phyloP scores from a whole-genome alignment of 495 filamentous ascomycete species.

The Usnea hakonensis region DNA sequence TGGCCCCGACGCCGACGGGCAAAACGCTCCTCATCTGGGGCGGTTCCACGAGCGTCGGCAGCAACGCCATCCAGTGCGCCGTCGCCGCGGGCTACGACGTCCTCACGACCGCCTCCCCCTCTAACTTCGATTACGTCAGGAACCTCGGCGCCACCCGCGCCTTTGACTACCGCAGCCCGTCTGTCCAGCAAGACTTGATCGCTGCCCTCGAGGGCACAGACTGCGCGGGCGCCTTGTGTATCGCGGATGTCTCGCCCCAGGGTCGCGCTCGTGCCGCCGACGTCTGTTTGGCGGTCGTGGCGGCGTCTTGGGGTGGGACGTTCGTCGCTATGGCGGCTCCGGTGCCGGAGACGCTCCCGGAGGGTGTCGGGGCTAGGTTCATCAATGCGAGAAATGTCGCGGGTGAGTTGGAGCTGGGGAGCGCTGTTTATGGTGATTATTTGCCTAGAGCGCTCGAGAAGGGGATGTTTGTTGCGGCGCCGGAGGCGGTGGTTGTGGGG shows the following conservation, averaged over 20 bases:
- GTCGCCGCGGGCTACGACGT: constrained; percentile 52
- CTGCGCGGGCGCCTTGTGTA: constrained; percentile 15
- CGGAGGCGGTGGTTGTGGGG: constrained; percentile 30
- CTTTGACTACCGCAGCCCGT: constrained; percentile 48
- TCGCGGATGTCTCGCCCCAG: constrained; percentile 3
- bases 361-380: constrained; percentile 14
- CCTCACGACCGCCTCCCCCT: constrained; percentile 43
- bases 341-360: constrained; percentile 14
- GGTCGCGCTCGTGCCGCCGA: too few relatives aligned
- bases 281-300: constrained; percentile 6
- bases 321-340: constrained; percentile 12
- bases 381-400: not conserved
- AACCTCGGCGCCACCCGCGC: constrained; percentile 47
- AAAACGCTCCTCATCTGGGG: constrained; percentile 52
- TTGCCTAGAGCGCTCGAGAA: constrained; percentile 32
- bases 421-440: constrained; percentile 35
- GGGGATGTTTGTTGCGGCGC: constrained; percentile 26
- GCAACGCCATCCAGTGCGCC: constrained; percentile 55
- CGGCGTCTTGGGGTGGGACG: constrained; percentile 10
- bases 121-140: constrained; percentile 48
- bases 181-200: constrained; percentile 32
- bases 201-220: constrained; percentile 25
- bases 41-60: constrained; percentile 50
- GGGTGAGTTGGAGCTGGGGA: constrained; percentile 30
- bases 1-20: constrained; percentile 25